Evolutionary conservation across 306 rosid genomes (phyloP), one percentile per base, ranked within the genome.

Genomic region (Aeschynomene evenia): DNA sequence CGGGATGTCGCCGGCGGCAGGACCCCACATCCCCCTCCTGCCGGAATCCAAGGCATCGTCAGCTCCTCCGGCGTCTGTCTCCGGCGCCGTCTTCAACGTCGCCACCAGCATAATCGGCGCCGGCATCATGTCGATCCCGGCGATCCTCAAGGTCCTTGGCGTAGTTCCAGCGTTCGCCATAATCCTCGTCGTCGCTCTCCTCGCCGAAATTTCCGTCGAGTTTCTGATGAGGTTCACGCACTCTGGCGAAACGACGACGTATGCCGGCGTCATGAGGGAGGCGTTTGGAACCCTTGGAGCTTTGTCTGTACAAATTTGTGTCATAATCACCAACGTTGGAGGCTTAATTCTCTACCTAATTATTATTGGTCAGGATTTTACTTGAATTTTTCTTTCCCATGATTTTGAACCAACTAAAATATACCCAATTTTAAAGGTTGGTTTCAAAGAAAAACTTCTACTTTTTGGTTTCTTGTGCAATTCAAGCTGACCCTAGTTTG

Each of bases 51-150:
- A 16, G 28, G 22, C 55, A 2, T 55, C 36, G 1, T 55, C 36
- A 15, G 24, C 22, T 2, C 58, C 42, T 13, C 77, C 63, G 6
- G 90, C 87, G 0, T 77, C 97, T 4, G 72, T 90, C 1, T 18
- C 82, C 0, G 96, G 97, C 3, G 97, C 98, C 2, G 95, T 94
- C 60, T 86, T 90, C 74, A 94, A 94, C 26, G 87, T 94, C 9
- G 86, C 97, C 4, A 90, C 90, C 1, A 94, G 82, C 83, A 87
- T 90, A 9, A 71, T 94, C 7, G 98, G 98, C 7, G 94, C 95
- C 7, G 97, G 98, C 29, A 94, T 94, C 31, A 94, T 90, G 98
- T 94, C 98, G 16, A 84, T 94, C 8, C 98, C 98, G 53, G 91
- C 91, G 10, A 85, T 94, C 14, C 71, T 94, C 2, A 90, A 85